Evolutionary conservation across 78 protist species (phyloP).

Genomic region (Dictyostelium intermedium): DNA sequence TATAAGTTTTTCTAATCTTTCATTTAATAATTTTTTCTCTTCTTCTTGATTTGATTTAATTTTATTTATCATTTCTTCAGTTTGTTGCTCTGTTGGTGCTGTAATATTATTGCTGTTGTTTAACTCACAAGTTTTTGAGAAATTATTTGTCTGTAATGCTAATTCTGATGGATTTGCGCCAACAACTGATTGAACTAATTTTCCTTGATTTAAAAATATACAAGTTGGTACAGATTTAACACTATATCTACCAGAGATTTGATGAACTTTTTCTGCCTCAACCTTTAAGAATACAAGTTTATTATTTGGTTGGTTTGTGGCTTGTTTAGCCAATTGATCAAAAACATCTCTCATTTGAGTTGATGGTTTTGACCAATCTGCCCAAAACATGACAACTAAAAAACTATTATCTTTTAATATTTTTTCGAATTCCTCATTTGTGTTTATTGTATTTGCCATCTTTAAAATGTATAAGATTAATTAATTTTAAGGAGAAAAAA

Average conservation of each 20-base stretch:
- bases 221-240: constrained; percentile 85
- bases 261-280: constrained; percentile 86
- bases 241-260: constrained; percentile 63
- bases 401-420: constrained; percentile 25
- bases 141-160: constrained; percentile 29
- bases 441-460: not conserved
- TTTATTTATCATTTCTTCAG: constrained; percentile 20
- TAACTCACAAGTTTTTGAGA: not conserved
- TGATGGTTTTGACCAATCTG: constrained; percentile 89
- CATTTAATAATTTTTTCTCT: constrained; percentile 58
- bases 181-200: not conserved
- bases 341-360: constrained; percentile 80
- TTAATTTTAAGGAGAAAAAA: not conserved
- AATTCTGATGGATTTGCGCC: constrained; percentile 76
- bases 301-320: not conserved
- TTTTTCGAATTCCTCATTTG: constrained; percentile 1
- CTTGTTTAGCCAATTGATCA: constrained; percentile 68
- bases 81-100: not conserved
- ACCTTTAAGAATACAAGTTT: constrained; percentile 69
- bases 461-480: too few relatives aligned
- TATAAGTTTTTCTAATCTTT: constrained; percentile 61
- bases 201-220: constrained; percentile 45
- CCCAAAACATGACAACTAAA: constrained; percentile 86
- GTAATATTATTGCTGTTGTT: not conserved
- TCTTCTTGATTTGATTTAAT: constrained; percentile 32